Base-by-base conservation (phyloP, 805 yeast species). In the Phaffomyces thermotolerans region DNA sequence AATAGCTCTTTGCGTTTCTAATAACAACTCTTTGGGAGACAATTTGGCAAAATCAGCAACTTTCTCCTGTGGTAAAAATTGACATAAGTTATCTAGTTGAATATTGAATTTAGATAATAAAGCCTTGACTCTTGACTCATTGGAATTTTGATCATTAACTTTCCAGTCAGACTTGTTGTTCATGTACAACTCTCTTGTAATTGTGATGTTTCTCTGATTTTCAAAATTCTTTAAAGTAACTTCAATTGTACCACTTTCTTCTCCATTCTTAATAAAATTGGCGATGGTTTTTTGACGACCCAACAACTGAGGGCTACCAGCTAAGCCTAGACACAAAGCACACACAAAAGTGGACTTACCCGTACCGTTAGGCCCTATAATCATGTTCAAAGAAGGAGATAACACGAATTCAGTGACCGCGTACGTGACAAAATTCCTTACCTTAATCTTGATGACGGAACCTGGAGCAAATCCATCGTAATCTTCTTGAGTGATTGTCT, bases 321-420 rank as follows among this genome's bases (percentile, higher is more conserved):
- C 91, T 15, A 93, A 65, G 0, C 96, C 95, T 30, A 93, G 68
- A 58, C 95, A 91, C 1, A 91, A 77, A 0, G 96, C 98, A 47
- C 96, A 86, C 4, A 93, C 90, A 54, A 93, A 77, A 0, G 98
- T 88, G 33, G 93, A 81, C 57, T 93, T 93, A 7, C 99, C 99
- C 0, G 95, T 78, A 31, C 99, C 99, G 60, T 93, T 93, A 12
- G 97, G 97, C 0, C 97, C 99, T 42, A 93, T 83, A 45, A 93
- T 84, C 81, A 93, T 78, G 58, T 93, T 93, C 58, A 93, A 69
- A 2, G 81, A 71, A 0, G 97, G 96, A 0, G 91, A 84, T 44
- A 91, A 72, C 34, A 72, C 70, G 62, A 87, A 88, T 60, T 82
- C 89, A 0, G 85, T 79, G 37, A 73, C 63, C 1, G 78, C 56